Evolutionary conservation across 176 grass and related monocot genomes (phyloP).

Genomic region (Oryza glaberrima): DNA sequence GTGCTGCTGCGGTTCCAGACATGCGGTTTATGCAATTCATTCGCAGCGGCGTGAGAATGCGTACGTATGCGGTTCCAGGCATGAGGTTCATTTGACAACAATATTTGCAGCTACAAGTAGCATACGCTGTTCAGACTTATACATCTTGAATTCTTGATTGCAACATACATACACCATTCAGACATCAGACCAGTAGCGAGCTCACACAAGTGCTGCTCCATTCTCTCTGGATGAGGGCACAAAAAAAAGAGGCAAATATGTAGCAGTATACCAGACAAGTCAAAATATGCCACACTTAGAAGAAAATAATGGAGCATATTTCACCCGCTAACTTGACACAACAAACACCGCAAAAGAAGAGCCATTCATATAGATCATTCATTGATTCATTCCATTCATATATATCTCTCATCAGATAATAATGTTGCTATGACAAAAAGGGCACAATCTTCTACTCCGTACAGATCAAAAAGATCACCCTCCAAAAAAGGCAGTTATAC

Average conservation of each 20-base stretch:
- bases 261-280: background rate
- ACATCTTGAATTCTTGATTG: no score
- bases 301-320: background rate
- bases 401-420: background rate
- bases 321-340: background rate
- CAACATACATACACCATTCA: no score
- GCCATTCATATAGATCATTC: background rate
- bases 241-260: background rate
- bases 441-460: background rate
- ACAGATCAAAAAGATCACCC: background rate
- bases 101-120: background rate
- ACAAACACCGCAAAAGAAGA: background rate
- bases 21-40: background rate
- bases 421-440: conserved; percentile 3
- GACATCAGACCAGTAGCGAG: background rate
- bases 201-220: background rate
- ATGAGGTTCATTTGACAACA: background rate
- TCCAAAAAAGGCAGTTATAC: background rate
- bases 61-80: background rate
- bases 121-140: background rate
- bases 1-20: background rate
- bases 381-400: background rate
- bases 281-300: background rate
- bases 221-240: background rate
- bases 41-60: background rate